Conservation (phyloP, 768 basidiomycete genomes). For the Sistotremastrum suecicum region DNA sequence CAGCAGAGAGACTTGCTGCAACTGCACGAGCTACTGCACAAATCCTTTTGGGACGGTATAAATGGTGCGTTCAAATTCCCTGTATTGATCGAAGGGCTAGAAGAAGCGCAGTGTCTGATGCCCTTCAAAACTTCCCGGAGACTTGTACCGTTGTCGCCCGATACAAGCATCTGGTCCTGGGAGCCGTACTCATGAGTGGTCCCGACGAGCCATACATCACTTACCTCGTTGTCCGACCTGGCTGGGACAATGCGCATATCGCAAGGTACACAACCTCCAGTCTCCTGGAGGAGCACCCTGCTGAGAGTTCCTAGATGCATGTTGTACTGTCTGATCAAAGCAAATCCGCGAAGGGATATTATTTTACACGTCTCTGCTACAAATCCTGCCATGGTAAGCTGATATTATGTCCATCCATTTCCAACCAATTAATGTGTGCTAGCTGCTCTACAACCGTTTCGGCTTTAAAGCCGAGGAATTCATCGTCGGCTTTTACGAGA, state of each 20-base stretch:
- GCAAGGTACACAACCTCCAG: constrained; percentile 38
- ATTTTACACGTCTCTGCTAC: constrained; percentile 74
- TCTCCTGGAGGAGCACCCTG: neutral
- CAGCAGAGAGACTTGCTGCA: constrained; percentile 46
- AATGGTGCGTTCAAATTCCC: constrained; percentile 32
- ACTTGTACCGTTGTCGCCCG: constrained; percentile 62
- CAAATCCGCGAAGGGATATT: constrained; percentile 65
- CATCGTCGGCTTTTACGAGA: constrained; percentile 66
- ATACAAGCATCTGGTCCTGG: constrained; percentile 59
- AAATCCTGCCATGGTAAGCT: constrained; percentile 60
- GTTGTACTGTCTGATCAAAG: constrained; percentile 59
- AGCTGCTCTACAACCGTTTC: constrained; percentile 76
- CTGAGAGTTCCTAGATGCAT: constrained; percentile 36
- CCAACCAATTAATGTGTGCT: neutral
- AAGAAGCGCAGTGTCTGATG: constrained; percentile 42
- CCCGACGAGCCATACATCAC: constrained; percentile 76
- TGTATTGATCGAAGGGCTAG: neutral
- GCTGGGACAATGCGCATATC: constrained; percentile 71
- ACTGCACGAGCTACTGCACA: constrained; percentile 53
- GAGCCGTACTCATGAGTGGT: constrained; percentile 62
- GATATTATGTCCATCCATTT: neutral
- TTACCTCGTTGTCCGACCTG: constrained; percentile 61
- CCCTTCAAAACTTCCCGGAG: constrained; percentile 54
- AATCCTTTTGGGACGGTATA: constrained; percentile 67
- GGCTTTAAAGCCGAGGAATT: constrained; percentile 85